These are phyloP conservation scores for Condylostoma magnum DNA, from an alignment of 169 alveolate genomes.

Conservation along the genomic window DNA sequence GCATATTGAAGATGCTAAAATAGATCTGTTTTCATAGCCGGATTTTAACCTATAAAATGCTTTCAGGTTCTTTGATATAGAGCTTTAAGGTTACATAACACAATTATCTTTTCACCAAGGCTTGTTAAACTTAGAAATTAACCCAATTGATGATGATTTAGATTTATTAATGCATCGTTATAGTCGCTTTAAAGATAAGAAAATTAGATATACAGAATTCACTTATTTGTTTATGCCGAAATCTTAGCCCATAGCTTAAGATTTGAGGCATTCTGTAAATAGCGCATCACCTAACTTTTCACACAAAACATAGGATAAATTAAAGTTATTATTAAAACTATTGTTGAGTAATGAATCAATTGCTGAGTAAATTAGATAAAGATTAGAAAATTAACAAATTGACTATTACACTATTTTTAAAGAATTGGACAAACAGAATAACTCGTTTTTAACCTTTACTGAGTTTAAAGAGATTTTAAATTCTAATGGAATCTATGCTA, in stretches of 20 bases:
- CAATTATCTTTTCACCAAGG: constrained; percentile 21
- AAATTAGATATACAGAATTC: constrained; percentile 45
- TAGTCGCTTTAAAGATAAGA: constrained; percentile 44
- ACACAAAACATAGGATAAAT: background rate
- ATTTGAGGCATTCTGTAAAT: too few species aligned
- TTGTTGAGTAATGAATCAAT: background rate
- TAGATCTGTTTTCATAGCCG: background rate
- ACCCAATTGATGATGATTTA: constrained; percentile 21
- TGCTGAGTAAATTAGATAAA: constrained; percentile 19
- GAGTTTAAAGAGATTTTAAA: constrained; percentile 36
- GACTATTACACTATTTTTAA: constrained; percentile 37
- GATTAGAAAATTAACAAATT: constrained; percentile 25
- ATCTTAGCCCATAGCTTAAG: too few species aligned
- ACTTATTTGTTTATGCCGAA: constrained; percentile 53
- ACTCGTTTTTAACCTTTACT: constrained; percentile 33
- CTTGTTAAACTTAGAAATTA: constrained; percentile 28
- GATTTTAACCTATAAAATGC: constrained; percentile 45
- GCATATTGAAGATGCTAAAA: constrained; percentile 34
- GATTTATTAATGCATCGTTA: constrained; percentile 31
- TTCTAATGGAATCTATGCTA: constrained; percentile 32
- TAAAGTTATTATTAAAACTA: background rate
- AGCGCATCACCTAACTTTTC: too few species aligned
- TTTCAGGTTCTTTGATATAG: constrained; percentile 33
- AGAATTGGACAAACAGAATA: constrained; percentile 21
- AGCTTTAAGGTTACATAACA: constrained; percentile 36